phyloP scores from a whole-genome alignment of 116 monocot species.

The Zostera marina region DNA sequence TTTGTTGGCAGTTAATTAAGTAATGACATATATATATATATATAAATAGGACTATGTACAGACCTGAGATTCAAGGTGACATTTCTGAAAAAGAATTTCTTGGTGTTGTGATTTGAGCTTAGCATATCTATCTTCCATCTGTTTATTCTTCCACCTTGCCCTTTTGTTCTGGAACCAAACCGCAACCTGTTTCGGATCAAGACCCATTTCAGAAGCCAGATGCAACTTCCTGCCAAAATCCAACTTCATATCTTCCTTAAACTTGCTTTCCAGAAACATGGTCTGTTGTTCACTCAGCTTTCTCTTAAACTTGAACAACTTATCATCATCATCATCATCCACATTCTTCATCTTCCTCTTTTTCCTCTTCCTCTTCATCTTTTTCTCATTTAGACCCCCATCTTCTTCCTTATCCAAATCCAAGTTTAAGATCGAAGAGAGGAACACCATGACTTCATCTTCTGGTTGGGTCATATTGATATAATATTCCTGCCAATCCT shows the following conservation, averaged over 20 bases:
- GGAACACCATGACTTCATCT: no score
- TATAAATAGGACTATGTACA: no score
- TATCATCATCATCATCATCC: background rate
- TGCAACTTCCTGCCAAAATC: slow-evolving; percentile 28
- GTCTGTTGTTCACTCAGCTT: slow-evolving; percentile 27
- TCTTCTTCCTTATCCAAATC: no score
- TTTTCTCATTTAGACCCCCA: slow-evolving; percentile 3
- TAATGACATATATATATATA: no score
- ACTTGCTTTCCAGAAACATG: slow-evolving; percentile 29
- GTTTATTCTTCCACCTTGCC: slow-evolving; percentile 41
- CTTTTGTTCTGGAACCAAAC: slow-evolving; percentile 48
- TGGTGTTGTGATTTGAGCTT: slow-evolving; percentile 23
- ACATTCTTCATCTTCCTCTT: slow-evolving; percentile 16
- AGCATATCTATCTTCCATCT: slow-evolving; percentile 29
- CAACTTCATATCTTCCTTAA: slow-evolving; percentile 29
- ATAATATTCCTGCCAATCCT: no score
- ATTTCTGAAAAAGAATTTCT: slow-evolving; percentile 14
- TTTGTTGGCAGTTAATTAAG: no score
- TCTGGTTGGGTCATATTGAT: no score
- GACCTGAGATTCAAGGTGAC: slow-evolving; percentile 35
- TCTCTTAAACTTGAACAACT: slow-evolving; percentile 15
- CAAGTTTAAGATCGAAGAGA: no score
- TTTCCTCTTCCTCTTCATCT: slow-evolving; percentile 5
- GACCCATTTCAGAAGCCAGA: slow-evolving; percentile 25
- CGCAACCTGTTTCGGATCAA: slow-evolving; percentile 36